Evolutionary conservation across 768 basidiomycete genomes (phyloP).

Genomic region (Pisolithus sp.): DNA sequence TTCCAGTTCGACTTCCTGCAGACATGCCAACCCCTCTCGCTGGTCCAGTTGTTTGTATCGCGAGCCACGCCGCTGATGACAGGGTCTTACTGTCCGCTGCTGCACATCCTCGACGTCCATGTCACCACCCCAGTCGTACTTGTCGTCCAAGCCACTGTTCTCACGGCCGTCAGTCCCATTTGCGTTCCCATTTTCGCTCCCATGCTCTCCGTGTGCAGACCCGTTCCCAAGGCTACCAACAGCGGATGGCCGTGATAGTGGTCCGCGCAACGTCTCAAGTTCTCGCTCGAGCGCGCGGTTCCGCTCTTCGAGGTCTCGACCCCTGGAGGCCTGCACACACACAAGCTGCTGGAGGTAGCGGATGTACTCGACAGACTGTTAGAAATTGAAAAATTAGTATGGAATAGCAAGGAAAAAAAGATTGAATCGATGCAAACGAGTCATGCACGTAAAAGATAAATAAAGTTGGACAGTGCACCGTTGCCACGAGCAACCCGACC

Average conservation of each 20-base stretch:
- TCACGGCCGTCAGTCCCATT: neutral
- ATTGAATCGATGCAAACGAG: slow-evolving; percentile 32
- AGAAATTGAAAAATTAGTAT: neutral
- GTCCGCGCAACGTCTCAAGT: slow-evolving; percentile 19
- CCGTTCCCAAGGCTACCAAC: neutral
- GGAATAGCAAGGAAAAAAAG: neutral
- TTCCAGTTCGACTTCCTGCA: slow-evolving; percentile 1
- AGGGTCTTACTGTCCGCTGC: neutral
- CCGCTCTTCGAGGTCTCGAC: slow-evolving; percentile 72
- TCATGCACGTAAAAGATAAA: slow-evolving; percentile 26
- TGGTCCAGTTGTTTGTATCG: neutral
- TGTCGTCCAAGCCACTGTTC: neutral
- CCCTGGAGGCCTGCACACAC: slow-evolving; percentile 68
- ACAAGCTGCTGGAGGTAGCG: slow-evolving; percentile 86
- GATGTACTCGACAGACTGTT: slow-evolving; percentile 44
- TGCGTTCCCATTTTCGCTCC: neutral
- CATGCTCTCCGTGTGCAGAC: neutral
- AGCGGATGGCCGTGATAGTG: neutral
- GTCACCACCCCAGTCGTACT: neutral
- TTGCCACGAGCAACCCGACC: neutral
- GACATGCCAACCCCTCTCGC: neutral
- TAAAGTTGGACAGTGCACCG: neutral
- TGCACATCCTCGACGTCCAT: neutral
- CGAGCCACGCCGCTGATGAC: neutral
- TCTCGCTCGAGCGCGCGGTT: slow-evolving; percentile 38